Evolutionary conservation across 768 basidiomycete genomes (phyloP), one percentile per base, ranked within the genome.

Genomic region (Hemileccinum rubropunctum): DNA sequence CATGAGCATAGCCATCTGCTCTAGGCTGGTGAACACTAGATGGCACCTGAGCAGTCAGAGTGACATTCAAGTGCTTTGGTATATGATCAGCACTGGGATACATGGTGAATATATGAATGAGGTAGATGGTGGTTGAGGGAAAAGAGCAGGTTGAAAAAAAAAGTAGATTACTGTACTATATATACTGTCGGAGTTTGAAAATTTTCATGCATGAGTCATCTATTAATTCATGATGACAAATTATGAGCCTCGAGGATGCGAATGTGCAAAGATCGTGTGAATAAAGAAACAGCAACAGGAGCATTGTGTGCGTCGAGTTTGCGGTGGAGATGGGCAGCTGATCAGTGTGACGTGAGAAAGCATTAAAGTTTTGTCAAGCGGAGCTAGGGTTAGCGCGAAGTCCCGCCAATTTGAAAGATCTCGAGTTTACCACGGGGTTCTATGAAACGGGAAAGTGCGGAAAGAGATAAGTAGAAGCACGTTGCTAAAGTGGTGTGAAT

Each of bases 321-420:
- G 12, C 21, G 23, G 14, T 40, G 20, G 38, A 13, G 23, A 23
- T 10, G 13, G 6, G 45, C 12, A 20, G 30, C 28, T 23, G 18
- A 32, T 18, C n/a, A n/a, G n/a, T 50, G 41, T 27, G 30, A 50
- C 32, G 52, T 52, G 61, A 33, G 52, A 61, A 42, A 47, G 3
- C 35, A 54, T 33, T 51, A 64, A 18, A 30, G 62, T 61, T 62
- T 36, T n/a, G 48, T 51, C 36, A 39, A 39, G 35, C 2, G n/a
- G 15, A 37, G 37, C 30, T 21, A 34, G 45, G 35, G 30, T 30
- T 14, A 23, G 41, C 9, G 42, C 38, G 15, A 45, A 39, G 37
- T 48, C 27, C 51, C 17, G 39, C 27, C 42, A 61, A 62, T 62
- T 62, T 62, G 62, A 62, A 61, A 63, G 60, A 30, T 6, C 14